Evolutionary conservation across 352 stramenopile genomes (phyloP).

Genomic region (Salisapilia sapeloensis): DNA sequence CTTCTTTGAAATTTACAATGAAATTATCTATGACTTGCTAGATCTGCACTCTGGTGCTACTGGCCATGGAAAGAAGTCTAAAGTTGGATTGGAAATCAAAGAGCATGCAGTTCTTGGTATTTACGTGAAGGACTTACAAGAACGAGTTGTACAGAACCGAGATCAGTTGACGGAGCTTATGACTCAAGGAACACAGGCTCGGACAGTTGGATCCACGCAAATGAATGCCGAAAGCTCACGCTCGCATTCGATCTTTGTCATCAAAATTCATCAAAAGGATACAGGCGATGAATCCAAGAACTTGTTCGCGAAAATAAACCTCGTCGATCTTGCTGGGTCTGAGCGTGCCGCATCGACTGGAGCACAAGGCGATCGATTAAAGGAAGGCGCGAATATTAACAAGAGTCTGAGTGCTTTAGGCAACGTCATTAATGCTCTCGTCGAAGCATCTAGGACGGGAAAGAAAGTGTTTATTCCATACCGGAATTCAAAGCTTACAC

Average conservation of each 20-base stretch:
- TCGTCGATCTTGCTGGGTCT: constrained; percentile 88
- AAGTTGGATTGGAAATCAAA: constrained; percentile 84
- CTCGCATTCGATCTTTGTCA: constrained; percentile 93
- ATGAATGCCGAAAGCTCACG: constrained; percentile 89
- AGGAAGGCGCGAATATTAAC: constrained; percentile 92
- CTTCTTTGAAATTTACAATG: constrained; percentile 96
- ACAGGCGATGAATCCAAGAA: constrained; percentile 66
- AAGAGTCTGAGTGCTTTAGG: constrained; percentile 85
- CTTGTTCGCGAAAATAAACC: constrained; percentile 87
- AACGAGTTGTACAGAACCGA: constrained; percentile 73
- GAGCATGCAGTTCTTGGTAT: constrained; percentile 90
- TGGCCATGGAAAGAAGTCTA: constrained; percentile 74
- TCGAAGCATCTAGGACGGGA: constrained; percentile 53
- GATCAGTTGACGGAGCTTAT: constrained; percentile 79
- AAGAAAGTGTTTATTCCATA: constrained; percentile 89
- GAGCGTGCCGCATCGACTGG: constrained; percentile 84
- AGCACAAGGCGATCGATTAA: constrained; percentile 77
- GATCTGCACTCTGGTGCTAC: no score
- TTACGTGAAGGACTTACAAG: constrained; percentile 85
- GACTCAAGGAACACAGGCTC: constrained; percentile 34
- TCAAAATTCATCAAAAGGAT: constrained; percentile 90
- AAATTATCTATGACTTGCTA: constrained; percentile 91
- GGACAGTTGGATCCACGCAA: constrained; percentile 75
- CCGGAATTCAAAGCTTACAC: constrained; percentile 89
- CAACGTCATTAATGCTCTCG: constrained; percentile 88